These are phyloP conservation scores for Yamadazyma nakazawae DNA, from an alignment of 805 yeast species.

Conservation along the genomic window DNA sequence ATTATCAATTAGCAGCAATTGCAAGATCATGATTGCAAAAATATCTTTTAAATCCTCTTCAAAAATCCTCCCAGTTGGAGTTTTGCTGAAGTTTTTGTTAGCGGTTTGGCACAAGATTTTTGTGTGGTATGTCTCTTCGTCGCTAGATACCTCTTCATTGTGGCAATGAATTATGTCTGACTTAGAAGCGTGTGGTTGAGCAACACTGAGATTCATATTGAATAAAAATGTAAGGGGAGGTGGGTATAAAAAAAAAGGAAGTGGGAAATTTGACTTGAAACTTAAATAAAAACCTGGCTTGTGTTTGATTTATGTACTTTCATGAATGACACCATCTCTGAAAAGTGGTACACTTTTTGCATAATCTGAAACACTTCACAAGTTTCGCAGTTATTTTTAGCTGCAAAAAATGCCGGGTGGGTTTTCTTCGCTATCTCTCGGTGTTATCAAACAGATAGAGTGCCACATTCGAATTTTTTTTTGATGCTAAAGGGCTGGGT, in stretches of 20 bases:
- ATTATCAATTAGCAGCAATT: constrained; percentile 28
- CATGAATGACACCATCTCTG: background rate
- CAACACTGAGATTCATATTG: background rate
- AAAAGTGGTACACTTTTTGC: background rate
- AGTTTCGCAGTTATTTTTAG: constrained; percentile 2
- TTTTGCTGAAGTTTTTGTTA: constrained; percentile 44
- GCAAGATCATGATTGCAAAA: constrained; percentile 47
- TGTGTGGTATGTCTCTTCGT: constrained; percentile 1
- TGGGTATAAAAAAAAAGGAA: background rate
- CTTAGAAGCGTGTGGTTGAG: background rate
- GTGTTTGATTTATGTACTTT: background rate
- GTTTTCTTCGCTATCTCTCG: too few relatives aligned
- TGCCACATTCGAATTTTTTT: too few relatives aligned
- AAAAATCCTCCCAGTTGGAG: constrained; percentile 52
- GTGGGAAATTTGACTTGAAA: background rate
- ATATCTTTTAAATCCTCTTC: constrained; percentile 59
- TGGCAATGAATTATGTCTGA: background rate
- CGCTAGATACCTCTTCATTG: background rate
- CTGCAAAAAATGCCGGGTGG: background rate
- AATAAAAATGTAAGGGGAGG: background rate
- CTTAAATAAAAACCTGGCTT: background rate
- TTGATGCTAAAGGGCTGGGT: too few relatives aligned
- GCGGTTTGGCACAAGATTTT: constrained; percentile 28
- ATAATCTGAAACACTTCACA: constrained; percentile 1
- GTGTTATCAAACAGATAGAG: too few relatives aligned